Evolutionary conservation across 164 flowering plant species (phyloP).

Genomic region (Aristolochia contorta): DNA sequence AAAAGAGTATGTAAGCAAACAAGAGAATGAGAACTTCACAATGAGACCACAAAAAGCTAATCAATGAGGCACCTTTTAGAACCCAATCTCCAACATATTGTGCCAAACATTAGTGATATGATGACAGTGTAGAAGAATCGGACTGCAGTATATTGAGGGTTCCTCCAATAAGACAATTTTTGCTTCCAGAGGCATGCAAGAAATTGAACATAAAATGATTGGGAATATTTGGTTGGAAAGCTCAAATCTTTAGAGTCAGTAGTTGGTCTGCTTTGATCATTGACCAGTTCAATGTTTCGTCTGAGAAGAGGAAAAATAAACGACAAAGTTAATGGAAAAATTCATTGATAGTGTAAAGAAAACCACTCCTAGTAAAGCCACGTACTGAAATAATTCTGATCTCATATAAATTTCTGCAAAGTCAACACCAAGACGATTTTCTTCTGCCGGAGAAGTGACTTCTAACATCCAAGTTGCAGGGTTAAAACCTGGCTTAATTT

Average conservation of each 20-base stretch:
- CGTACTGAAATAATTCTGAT: slow-evolving; percentile 69
- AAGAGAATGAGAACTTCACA: too few relatives aligned
- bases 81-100: slow-evolving; percentile 94
- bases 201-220: slow-evolving; percentile 58
- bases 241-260: slow-evolving; percentile 47
- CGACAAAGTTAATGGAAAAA: neutral
- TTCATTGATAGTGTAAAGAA: neutral
- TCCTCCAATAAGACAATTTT: slow-evolving; percentile 90
- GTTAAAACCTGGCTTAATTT: slow-evolving; percentile 70
- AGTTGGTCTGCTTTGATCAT: slow-evolving; percentile 56
- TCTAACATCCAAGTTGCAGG: slow-evolving; percentile 99
- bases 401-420: slow-evolving; percentile 75
- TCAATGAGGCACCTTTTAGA: slow-evolving; percentile 50
- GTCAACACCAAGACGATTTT: slow-evolving; percentile 69
- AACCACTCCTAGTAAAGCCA: neutral
- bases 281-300: slow-evolving; percentile 65
- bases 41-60: too few relatives aligned
- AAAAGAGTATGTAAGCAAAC: too few relatives aligned
- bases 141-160: slow-evolving; percentile 94
- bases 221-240: slow-evolving; percentile 77
- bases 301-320: slow-evolving; percentile 33
- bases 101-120: slow-evolving; percentile 90
- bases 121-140: slow-evolving; percentile 88
- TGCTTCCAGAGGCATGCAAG: slow-evolving; percentile 92
- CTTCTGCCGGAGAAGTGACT: slow-evolving; percentile 70